These are phyloP conservation scores for Nyctanthes arbortristis DNA, from an alignment of 257 asterid genomes.

Conservation along the genomic window DNA sequence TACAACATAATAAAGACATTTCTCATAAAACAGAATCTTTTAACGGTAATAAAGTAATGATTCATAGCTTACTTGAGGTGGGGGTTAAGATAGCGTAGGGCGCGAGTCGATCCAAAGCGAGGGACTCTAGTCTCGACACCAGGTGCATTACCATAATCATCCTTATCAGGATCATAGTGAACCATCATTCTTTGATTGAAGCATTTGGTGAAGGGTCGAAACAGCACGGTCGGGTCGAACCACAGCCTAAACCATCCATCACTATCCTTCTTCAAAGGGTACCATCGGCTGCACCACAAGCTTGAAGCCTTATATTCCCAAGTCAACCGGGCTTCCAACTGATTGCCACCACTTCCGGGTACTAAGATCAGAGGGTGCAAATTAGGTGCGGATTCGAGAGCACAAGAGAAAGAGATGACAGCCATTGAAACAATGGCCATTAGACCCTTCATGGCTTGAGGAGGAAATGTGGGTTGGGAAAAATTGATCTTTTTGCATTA, in stretches of 20 bases:
- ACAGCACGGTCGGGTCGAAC: slow-evolving; percentile 70
- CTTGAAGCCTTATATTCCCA: slow-evolving; percentile 64
- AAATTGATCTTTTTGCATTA: neutral
- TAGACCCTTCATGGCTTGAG: slow-evolving; percentile 15
- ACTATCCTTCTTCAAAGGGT: slow-evolving; percentile 49
- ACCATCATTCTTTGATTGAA: slow-evolving; percentile 74
- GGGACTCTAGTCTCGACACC: slow-evolving; percentile 84
- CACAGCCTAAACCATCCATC: slow-evolving; percentile 94
- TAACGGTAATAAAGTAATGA: neutral
- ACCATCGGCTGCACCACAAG: slow-evolving; percentile 61
- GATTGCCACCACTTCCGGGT: slow-evolving; percentile 95
- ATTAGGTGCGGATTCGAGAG: slow-evolving; percentile 23
- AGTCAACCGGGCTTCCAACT: slow-evolving; percentile 76
- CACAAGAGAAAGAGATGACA: slow-evolving; percentile 29
- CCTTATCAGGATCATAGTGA: slow-evolving; percentile 47
- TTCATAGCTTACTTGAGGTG: slow-evolving; percentile 57
- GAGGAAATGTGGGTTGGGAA: neutral
- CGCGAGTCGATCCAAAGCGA: slow-evolving; percentile 53
- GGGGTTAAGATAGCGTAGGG: slow-evolving; percentile 76
- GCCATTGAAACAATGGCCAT: slow-evolving; percentile 37
- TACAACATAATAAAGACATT: neutral
- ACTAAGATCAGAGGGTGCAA: slow-evolving; percentile 66
- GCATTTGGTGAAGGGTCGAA: slow-evolving; percentile 75
- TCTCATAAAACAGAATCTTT: too few relatives aligned
- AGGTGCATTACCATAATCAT: slow-evolving; percentile 85